Base-by-base conservation (phyloP, 2,329 filamentous ascomycete species). In the Venturia carpophila region DNA sequence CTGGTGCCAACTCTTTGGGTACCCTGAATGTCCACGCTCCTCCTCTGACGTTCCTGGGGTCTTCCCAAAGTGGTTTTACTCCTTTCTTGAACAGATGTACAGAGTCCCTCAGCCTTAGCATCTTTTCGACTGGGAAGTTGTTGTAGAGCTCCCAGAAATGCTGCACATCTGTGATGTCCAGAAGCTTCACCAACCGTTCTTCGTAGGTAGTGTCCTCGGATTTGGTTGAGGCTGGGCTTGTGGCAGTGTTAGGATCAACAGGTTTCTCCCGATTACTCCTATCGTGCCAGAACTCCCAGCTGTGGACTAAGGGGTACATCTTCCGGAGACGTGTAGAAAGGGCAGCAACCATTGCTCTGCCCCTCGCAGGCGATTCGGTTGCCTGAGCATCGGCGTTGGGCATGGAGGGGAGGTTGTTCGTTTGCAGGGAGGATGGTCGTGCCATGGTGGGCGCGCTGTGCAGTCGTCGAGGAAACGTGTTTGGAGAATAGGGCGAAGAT, bases 11-110 rank as follows among this genome's bases (percentile, higher is more conserved):
- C 67, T 81, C 82, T 80, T 96, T 96, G 68, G 88, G 87, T 56
- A 97, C 88, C 62, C 92, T 87, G 77, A 97, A 96, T 27, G 91
- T 95, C 91, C 91, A 97, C 74, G 89, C 89, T 62, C 93, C 93
- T 63, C 93, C 93, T 67, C 87, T 83, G 67, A 88, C 81, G 77
- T 97, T 97, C 71, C 94, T 87, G 49, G 90, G 85, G 74, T 97
- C 93, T 77, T 92, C 90, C 82, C 92, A 90, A 55, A 92, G 84
- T 24, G 88, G 90, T 79, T 90, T 89, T 75, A 92, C 89, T 70
- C 90, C 86, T 70, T 87, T 82, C 84, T 90, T 91, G 78, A 90
- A 91, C 75, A 92, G 87, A 78, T 92, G 89, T 37, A 90, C 89
- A 60, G 73, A 77, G 71, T 82, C 80, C 19, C 89, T 86, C 69